Base-by-base conservation (phyloP, 805 yeast genomes). In the Pichia sporocuriosa region DNA sequence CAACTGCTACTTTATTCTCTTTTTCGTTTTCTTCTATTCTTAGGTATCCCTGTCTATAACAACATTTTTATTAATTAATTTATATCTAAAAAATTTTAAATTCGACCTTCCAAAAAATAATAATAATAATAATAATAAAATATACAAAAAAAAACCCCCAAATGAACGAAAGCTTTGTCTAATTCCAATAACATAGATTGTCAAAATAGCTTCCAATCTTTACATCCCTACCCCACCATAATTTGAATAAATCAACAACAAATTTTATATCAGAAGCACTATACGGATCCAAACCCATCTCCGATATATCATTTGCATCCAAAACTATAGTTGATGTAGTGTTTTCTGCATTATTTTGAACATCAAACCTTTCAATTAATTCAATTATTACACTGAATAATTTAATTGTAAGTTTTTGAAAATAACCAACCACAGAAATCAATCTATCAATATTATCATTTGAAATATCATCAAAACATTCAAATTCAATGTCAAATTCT, bases 251-350 rank as follows among this genome's bases (percentile, higher is more conserved):
- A 10, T 64, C 61, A 25, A 59, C 47, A 12, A 75, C 53, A 52
- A 77, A 76, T 22, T 61, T 62, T 13, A 68, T 52, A 53, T 77
- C 83, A 6, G 60, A 55, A 1, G 50, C 21, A 19, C 75, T 67
- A 46, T 71, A 66, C 4, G 81, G 79, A 52, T 77, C 81, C 32
- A 77, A 57, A 2, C 83, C 82, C 78, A 77, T 72, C 44, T 74
- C 78, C 20, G 63, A 56, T 32, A 77, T 50, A 52, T 77, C 81
- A 17, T 68, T 62, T 6, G 47, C 47, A 30, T 32, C 35, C n/a
- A 47, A 32, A 6, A 35, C 17, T 12, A 35, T n/a, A n/a, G 35
- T 39, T 11, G 23, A 46, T 28, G 37, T 30, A 31, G 16, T n/a
- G 12, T 25, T 17, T 12, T 21, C 27, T 22, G n/a, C 16, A 8